These are phyloP conservation scores for Taiozyma sp. DNA, from an alignment of 1,139 yeast genomes.

Conservation along the genomic window DNA sequence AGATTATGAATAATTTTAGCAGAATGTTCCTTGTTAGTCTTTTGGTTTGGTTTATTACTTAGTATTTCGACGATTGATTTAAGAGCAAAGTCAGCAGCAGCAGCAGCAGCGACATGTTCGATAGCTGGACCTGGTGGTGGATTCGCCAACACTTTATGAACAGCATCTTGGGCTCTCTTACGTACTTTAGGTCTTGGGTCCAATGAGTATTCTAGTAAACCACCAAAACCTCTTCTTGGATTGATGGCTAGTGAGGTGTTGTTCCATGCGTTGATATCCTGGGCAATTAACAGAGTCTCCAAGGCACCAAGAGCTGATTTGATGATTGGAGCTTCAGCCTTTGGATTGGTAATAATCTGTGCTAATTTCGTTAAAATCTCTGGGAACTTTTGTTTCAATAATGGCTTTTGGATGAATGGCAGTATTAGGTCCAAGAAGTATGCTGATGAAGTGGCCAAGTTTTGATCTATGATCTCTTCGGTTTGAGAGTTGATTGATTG, in stretches of 20 bases:
- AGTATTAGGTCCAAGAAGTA: conserved; percentile 79
- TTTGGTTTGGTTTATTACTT: conserved; percentile 32
- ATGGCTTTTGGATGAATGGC: conserved; percentile 66
- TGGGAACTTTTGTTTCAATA: conserved; percentile 68
- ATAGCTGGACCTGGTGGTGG: conserved; percentile 84
- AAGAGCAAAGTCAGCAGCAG: conserved; percentile 68
- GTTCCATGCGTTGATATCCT: conserved; percentile 76
- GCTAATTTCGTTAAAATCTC: conserved; percentile 79
- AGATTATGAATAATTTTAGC: conserved; percentile 69
- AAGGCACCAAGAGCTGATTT: conserved; percentile 83
- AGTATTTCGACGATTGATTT: conserved; percentile 46
- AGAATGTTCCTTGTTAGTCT: conserved; percentile 42
- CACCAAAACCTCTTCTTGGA: conserved; percentile 79
- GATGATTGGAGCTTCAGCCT: conserved; percentile 79
- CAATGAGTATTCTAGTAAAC: conserved; percentile 71
- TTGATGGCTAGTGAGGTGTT: conserved; percentile 50
- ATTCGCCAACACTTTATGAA: conserved; percentile 51
- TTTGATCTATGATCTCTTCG: conserved; percentile 51
- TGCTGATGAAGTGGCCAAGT: conserved; percentile 69
- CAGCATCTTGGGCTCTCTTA: conserved; percentile 90
- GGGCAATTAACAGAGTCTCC: conserved; percentile 75
- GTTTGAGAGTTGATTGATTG: conserved; percentile 56
- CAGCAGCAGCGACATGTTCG: conserved; percentile 68
- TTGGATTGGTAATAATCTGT: conserved; percentile 66
- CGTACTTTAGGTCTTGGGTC: conserved; percentile 96